Evolutionary conservation across 2,329 filamentous ascomycete species (phyloP).

Genomic region (Penicillium fuscoglaucum): DNA sequence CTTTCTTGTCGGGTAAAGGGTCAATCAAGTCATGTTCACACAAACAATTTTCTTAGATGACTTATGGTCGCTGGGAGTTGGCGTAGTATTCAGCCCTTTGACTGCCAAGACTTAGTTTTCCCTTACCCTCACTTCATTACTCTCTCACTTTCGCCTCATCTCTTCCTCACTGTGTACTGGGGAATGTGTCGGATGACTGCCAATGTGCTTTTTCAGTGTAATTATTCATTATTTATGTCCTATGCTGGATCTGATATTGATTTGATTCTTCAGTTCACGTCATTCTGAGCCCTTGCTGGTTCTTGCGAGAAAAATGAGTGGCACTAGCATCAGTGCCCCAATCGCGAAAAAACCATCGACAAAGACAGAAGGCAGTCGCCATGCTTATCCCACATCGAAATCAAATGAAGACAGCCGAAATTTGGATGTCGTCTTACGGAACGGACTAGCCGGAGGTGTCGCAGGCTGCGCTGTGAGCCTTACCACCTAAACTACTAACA

Average conservation of each 20-base stretch:
- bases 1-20: no score
- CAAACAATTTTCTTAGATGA: not conserved
- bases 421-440: constrained; percentile 78
- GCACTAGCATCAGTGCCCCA: not conserved
- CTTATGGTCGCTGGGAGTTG: not conserved
- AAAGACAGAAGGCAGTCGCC: not conserved
- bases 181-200: not conserved
- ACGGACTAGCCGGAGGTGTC: constrained; percentile 79
- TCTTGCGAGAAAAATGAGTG: not conserved
- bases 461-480: constrained; percentile 80
- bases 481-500: not conserved
- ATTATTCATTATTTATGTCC: not conserved
- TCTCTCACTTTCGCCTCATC: not conserved
- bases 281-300: not conserved
- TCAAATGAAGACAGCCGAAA: constrained; percentile 57
- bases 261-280: not conserved
- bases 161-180: not conserved
- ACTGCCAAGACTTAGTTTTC: not conserved
- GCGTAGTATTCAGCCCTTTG: not conserved
- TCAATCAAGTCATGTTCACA: not conserved
- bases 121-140: not conserved
- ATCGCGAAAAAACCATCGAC: not conserved
- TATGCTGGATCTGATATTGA: not conserved
- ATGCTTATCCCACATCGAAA: not conserved
- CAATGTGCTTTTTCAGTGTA: not conserved